Base-by-base conservation (phyloP, 208 protist species). In the Naegleria gruberi region DNA sequence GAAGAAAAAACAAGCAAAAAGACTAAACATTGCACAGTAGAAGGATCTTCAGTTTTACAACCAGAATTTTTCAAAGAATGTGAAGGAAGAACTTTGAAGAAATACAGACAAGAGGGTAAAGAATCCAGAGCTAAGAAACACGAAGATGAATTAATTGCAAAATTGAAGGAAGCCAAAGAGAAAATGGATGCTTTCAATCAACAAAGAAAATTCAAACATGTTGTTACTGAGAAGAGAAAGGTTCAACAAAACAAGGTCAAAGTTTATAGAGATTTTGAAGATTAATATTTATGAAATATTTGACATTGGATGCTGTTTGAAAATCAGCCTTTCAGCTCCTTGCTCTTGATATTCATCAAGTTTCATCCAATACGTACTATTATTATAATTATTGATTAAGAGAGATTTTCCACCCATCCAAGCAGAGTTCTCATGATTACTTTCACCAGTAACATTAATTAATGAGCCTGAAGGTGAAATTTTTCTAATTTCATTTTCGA, bases 141-240 rank as follows among this genome's bases (percentile, higher is more conserved):
- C 5, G 81, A 42, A 45, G 37, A 84, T 4, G 81, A 84, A 30
- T 41, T 45, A 45, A 45, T 84, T 84, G 17, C 17, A 45, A 84
- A 84, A 84, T n/a, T 84, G n/a, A 84, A 84, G 30, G 81, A 84
- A 84, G 42, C 42, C 0, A 45, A 84, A 45, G 81, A 84, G n/a
- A 42, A 84, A 44, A 84, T 46, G 81, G 42, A 84, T 37, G 30
- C 17, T 37, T 37, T 77, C 6, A 77, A 37, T 37, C 7, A 77
- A 37, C 30, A 77, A n/a, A 19, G 65, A 77, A 77, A 77, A n/a
- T 77, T 77, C 34, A 77, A 37, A 77, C 17, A 77, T 37, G 65
- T 77, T 37, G 65, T 77, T 19, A 77, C 65, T 37, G 65, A 77
- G 3, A 77, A 77, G 26, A 19, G 65, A 37, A 77, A 77, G 8